Conservation (phyloP, 2,329 filamentous ascomycete species). For the Fusarium torulosum region DNA sequence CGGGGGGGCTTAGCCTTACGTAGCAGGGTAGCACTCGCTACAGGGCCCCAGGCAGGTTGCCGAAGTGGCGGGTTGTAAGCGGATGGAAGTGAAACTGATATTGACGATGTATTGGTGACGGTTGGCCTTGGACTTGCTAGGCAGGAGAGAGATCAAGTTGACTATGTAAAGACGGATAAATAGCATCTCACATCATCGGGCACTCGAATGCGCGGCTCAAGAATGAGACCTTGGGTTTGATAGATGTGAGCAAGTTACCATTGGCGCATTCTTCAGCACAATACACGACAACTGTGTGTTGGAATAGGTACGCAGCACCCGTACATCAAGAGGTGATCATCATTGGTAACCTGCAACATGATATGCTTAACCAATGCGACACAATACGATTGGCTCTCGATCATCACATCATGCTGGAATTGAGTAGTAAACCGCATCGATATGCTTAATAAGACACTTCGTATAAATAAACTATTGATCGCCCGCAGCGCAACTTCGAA, state of each 20-base stretch:
- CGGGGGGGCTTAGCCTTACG: constrained; percentile 33
- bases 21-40: not conserved
- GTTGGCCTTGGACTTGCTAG: too few relatives aligned
- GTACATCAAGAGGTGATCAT: not conserved
- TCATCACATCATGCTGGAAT: constrained; percentile 1
- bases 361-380: not conserved
- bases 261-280: not conserved
- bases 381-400: not conserved
- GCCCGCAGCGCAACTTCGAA: not conserved
- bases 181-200: constrained; percentile 27
- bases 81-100: not conserved
- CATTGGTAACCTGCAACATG: not conserved
- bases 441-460: not conserved
- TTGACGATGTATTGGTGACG: not conserved
- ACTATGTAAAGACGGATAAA: not conserved
- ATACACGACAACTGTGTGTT: not conserved
- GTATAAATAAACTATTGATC: not conserved
- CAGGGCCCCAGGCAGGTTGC: not conserved
- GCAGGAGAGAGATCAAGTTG: not conserved
- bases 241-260: not conserved
- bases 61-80: constrained; percentile 8
- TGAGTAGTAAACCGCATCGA: not conserved
- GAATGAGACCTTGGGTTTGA: not conserved
- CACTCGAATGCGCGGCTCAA: not conserved
- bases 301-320: too few relatives aligned